These are phyloP conservation scores for Viola pubescens DNA, from an alignment of 441 rosid species.

Conservation along the genomic window DNA sequence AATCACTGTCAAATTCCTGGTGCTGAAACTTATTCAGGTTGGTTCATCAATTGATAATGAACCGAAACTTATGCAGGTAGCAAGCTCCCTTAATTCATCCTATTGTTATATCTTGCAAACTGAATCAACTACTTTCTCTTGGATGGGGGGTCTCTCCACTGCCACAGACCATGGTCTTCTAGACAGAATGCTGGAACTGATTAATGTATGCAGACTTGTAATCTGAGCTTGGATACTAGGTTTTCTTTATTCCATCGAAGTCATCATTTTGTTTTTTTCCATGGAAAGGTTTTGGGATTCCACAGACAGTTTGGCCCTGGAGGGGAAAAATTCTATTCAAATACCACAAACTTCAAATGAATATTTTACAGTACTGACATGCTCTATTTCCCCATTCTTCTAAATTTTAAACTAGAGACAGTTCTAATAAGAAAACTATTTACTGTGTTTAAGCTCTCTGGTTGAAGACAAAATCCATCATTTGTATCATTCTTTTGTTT, in stretches of 20 bases:
- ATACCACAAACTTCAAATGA: too few relatives aligned
- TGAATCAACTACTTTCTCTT: constrained; percentile 56
- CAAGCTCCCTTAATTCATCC: constrained; percentile 72
- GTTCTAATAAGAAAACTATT: too few relatives aligned
- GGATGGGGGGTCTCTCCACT: constrained; percentile 76
- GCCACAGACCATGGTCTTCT: constrained; percentile 66
- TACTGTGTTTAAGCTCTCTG: too few relatives aligned
- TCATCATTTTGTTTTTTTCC: too few relatives aligned
- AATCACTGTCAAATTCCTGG: background rate
- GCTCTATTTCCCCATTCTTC: too few relatives aligned
- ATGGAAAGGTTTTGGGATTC: too few relatives aligned
- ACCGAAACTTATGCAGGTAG: constrained; percentile 43
- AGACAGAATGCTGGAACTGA: constrained; percentile 70
- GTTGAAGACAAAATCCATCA: too few relatives aligned
- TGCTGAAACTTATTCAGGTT: background rate
- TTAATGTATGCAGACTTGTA: constrained; percentile 42
- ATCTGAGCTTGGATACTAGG: constrained; percentile 12
- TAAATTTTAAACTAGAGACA: too few relatives aligned
- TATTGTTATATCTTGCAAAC: constrained; percentile 76
- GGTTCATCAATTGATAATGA: constrained; percentile 12
- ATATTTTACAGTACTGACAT: too few relatives aligned
- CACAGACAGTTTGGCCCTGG: too few relatives aligned
- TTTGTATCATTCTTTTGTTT: too few relatives aligned
- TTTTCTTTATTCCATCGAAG: background rate
- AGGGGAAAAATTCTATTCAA: too few relatives aligned